A percentile compares a stretch with the other conserved stretches of the same genome.
Conservation (phyloP, 108 stramenopile species). For the Aurantiochytrium sp. region DNA sequence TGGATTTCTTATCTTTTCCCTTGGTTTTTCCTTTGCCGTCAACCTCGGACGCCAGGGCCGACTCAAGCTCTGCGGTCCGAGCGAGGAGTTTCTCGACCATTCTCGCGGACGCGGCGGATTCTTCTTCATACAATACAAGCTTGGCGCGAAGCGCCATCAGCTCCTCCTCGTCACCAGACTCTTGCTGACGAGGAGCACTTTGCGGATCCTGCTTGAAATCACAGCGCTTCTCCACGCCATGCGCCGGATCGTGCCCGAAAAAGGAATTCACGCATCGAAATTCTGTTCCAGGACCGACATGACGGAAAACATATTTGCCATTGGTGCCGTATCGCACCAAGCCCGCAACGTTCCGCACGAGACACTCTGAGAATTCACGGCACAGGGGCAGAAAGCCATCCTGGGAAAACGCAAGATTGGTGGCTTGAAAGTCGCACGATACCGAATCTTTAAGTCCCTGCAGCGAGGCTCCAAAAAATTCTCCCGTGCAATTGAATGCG, state of each 20-base stretch:
- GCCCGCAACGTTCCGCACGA: background rate
- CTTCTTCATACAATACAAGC: too few species aligned
- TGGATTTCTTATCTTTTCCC: too few species aligned
- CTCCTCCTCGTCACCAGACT: background rate
- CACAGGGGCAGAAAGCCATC: background rate
- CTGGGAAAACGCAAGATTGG: background rate
- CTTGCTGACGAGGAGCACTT: background rate
- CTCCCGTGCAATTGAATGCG: background rate
- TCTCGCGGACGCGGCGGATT: too few species aligned
- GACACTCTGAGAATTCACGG: background rate
- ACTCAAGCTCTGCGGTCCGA: too few species aligned
- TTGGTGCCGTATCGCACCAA: background rate
- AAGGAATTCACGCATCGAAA: background rate
- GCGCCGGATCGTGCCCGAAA: background rate
- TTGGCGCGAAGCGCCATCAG: too few species aligned
- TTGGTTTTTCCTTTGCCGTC: too few species aligned
- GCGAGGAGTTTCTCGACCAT: too few species aligned
- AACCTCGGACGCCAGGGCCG: too few species aligned
- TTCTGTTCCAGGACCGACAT: background rate
- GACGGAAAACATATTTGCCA: background rate
- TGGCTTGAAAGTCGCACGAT: background rate
- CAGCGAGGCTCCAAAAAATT: background rate
- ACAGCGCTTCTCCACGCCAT: background rate
- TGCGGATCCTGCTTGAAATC: background rate
- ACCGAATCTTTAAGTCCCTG: background rate